Percentiles rank a stretch among this genome's conserved stretches.
Conservation (phyloP, 2,329 filamentous ascomycete species). For the Calonectria pauciramosa region DNA sequence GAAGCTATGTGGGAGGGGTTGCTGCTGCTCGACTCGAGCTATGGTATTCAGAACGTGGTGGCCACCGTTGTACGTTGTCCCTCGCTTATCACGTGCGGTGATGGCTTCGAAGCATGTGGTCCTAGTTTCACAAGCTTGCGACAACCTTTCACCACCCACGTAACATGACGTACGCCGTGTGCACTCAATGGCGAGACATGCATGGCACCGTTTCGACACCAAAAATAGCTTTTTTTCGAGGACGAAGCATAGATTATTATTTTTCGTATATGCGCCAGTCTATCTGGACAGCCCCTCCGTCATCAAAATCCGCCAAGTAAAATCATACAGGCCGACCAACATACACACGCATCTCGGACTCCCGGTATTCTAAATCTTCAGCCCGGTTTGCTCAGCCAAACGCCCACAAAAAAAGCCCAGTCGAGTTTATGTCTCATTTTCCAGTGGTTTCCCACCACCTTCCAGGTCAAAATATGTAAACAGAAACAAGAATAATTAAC, state of each 20-base stretch:
- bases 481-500: not conserved
- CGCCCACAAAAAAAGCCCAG: not conserved
- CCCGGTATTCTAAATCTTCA: not conserved
- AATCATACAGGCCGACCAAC: not conserved
- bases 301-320: not conserved
- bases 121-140: constrained; percentile 16
- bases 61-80: not conserved
- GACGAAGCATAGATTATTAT: constrained; percentile 5
- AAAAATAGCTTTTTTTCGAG: not conserved
- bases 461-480: constrained; percentile 5
- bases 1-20: not conserved
- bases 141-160: not conserved
- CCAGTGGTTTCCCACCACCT: not conserved
- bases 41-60: constrained; percentile 2
- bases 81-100: constrained; percentile 22
- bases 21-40: constrained; percentile 1
- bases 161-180: constrained; percentile 9
- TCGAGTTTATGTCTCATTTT: not conserved
- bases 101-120: constrained; percentile 3
- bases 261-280: constrained; percentile 7
- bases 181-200: not conserved
- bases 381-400: not conserved
- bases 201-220: not conserved
- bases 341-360: not conserved
- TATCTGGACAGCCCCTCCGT: not conserved